Base-by-base conservation (phyloP, 805 yeast species). In the Kodamaea hsintzibuensis region DNA sequence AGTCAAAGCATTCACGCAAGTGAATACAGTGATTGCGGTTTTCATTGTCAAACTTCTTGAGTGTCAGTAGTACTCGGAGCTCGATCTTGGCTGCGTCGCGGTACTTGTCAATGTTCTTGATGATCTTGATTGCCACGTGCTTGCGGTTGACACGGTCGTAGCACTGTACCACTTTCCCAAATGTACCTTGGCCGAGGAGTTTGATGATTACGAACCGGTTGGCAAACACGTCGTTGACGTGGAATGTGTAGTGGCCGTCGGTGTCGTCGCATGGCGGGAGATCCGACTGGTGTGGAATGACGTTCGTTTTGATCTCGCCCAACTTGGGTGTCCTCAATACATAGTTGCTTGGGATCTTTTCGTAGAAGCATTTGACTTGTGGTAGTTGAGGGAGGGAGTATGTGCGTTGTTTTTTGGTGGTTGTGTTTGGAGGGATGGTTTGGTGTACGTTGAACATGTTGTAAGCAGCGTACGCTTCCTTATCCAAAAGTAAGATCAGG, bases 31-130 rank as follows among this genome's bases (percentile, higher is more conserved):
- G 88, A 70, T 82, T 88, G 62, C 72, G 61, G 68, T 83, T 88
- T 30, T 75, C 68, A 30, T 86, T 83, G 66, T 91, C 98, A 66
- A 84, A 84, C 62, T 81, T 81, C 54, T 87, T 83, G 54, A 91
- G 72, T 49, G 93, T 86, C 14, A 88, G 76, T 55, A 95, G 73
- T 10, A 95, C 91, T 47, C 98, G 74, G 22, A 95, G 77, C 72
- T 95, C 99, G 53, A 92, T 91, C 69, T 88, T 89, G 12, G 97
- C 90, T 2, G 99, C 99, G 65, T 92, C 98, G 52, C 98, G 80
- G 69, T 95, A 95, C 73, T 96, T 90, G 19, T 91, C 96, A 19
- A 95, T 88, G 17, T 97, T 90, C 54, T 96, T 79, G 49, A 95
- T 95, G 57, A 95, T 89, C 69, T 95, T 95, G 56, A 95, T 88